Evolutionary conservation across 2,329 filamentous ascomycete genomes (phyloP).

Genomic region (Hypoxylon sp.): DNA sequence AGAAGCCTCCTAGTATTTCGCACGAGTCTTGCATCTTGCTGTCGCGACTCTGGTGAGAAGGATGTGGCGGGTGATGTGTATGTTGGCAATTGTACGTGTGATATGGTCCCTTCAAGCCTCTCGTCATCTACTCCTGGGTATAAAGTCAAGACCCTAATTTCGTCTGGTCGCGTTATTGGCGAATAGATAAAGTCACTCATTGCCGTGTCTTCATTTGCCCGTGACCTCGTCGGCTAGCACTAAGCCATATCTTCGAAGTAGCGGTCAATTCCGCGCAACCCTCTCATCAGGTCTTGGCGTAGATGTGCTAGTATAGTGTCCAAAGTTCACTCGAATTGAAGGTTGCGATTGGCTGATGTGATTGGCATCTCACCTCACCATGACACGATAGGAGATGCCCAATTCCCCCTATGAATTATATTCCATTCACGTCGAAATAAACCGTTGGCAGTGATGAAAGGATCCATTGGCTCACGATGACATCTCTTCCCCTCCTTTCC

Average conservation of each 20-base stretch:
- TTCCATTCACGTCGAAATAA: too few relatives aligned
- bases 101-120: slow-evolving; percentile 12
- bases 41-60: not conserved
- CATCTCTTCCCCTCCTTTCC: not conserved
- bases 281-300: too few relatives aligned
- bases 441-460: not conserved
- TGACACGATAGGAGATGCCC: too few relatives aligned
- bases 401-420: too few relatives aligned
- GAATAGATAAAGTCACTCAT: slow-evolving; percentile 12
- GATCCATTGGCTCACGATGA: not conserved
- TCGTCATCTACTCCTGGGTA: slow-evolving; percentile 5
- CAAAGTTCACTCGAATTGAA: not conserved
- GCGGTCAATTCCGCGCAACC: not conserved
- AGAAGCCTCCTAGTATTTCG: slow-evolving; percentile 18
- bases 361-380: too few relatives aligned
- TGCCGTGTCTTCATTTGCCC: not conserved
- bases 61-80: slow-evolving; percentile 4
- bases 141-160: slow-evolving; percentile 18
- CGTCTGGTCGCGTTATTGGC: slow-evolving; percentile 6
- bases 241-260: not conserved
- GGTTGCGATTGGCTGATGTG: not conserved
- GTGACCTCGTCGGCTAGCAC: not conserved
- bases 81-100: slow-evolving; percentile 8
- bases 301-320: not conserved
- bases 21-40: slow-evolving; percentile 2